These are phyloP conservation scores for Byssothecium circinans DNA, from an alignment of 2,329 filamentous ascomycete genomes.

Conservation along the genomic window DNA sequence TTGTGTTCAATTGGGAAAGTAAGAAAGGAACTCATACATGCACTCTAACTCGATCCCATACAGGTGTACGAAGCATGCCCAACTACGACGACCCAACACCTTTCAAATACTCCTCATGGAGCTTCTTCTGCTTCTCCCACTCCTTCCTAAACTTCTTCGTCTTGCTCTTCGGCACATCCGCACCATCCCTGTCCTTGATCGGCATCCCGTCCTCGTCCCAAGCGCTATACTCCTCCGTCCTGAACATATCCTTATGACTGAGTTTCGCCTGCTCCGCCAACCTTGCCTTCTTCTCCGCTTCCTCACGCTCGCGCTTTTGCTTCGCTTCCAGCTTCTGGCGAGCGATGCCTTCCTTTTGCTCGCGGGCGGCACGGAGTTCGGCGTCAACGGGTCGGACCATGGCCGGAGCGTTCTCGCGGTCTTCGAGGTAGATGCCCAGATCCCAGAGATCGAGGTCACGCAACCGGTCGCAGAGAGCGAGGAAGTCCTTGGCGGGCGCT, in stretches of 20 bases:
- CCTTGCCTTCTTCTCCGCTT: slow-evolving; percentile 57
- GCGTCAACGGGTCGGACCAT: slow-evolving; percentile 70
- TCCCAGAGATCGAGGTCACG: slow-evolving; percentile 81
- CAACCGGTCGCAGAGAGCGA: slow-evolving; percentile 70
- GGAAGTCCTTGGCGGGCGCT: slow-evolving; percentile 68
- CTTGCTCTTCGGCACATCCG: slow-evolving; percentile 77
- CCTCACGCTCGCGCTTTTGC: slow-evolving; percentile 61
- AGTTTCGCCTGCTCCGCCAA: slow-evolving; percentile 60
- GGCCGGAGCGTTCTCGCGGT: slow-evolving; percentile 71
- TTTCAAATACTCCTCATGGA: slow-evolving; percentile 59
- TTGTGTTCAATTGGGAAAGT: too few species aligned
- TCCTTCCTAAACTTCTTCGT: slow-evolving; percentile 84
- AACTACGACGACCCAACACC: slow-evolving; percentile 9
- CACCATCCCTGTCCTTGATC: slow-evolving; percentile 73
- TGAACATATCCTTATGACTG: slow-evolving; percentile 62
- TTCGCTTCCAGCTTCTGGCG: slow-evolving; percentile 49
- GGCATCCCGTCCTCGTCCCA: slow-evolving; percentile 87
- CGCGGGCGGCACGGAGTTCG: slow-evolving; percentile 56
- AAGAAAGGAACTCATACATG: too few species aligned
- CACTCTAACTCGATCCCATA: too few species aligned
- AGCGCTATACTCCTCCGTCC: slow-evolving; percentile 64
- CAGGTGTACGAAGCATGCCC: too few species aligned
- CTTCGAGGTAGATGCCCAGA: slow-evolving; percentile 84
- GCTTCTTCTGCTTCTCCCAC: slow-evolving; percentile 88
- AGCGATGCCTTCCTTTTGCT: slow-evolving; percentile 56